A percentile compares a stretch with the other conserved stretches of the same genome.
Conservation (phyloP, 495 filamentous ascomycete species). For the Pseudoneurospora amorphoporcata region DNA sequence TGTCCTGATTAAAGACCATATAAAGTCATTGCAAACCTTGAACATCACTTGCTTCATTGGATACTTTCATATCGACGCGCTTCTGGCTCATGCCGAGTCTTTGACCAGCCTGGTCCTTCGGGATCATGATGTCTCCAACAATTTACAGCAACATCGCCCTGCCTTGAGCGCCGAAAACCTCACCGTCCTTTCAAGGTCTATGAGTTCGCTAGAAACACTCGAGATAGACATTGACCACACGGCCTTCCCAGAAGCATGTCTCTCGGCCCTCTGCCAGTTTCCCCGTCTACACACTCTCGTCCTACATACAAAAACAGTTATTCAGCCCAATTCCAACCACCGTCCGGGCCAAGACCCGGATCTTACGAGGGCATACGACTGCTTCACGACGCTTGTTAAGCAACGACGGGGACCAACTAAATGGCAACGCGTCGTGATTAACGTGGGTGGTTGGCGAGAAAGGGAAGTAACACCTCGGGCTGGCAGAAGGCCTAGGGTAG, state of each 20-base stretch:
- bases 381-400: background rate
- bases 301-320: background rate
- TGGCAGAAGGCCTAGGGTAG: background rate
- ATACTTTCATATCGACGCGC: background rate
- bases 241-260: background rate
- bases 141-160: background rate
- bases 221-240: background rate
- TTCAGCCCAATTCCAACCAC: background rate
- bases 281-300: background rate
- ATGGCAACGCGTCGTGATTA: background rate
- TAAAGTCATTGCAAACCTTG: slow-evolving; percentile 2
- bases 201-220: background rate
- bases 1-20: slow-evolving; percentile 9
- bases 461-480: background rate
- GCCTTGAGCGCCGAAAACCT: background rate
- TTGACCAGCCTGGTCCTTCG: background rate
- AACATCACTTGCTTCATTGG: background rate
- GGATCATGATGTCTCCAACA: background rate
- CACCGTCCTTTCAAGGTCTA: background rate
- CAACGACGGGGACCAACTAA: background rate
- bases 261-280: background rate
- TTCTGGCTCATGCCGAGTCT: background rate
- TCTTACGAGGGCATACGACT: background rate
- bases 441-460: background rate
- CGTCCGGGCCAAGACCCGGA: background rate